Evolutionary conservation across 2,329 filamentous ascomycete genomes (phyloP), one percentile per base, ranked within the genome.

Genomic region (Calonectria hongkongensis): DNA sequence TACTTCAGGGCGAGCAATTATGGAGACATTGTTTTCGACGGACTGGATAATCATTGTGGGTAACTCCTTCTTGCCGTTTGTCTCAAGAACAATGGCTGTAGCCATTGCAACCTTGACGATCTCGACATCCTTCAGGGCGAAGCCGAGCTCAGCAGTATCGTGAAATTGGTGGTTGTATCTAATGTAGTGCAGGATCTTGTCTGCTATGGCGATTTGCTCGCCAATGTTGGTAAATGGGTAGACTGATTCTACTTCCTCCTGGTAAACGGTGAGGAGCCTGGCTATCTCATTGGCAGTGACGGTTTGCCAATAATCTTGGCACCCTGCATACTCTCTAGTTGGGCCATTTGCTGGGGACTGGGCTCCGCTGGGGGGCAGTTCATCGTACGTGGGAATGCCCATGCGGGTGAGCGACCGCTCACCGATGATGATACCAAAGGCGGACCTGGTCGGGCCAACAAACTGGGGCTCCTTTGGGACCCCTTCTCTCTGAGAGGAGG

Each of bases 171-270:
- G 25, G 28, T 28, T 33, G 0, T 68, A 65, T 0, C 80, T 76
- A 2, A 82, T 77, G 2, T 75, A 68, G 18, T 75, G 66, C 1
- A 84, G 58, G 13, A 84, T 81, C 8, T 81, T 76, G 4, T 78
- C 68, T 0, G 80, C 76, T 1, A 75, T 74, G 1, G 74, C 68
- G 0, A 80, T 76, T 1, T 84, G 77, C 9, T 82, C 79, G 3
- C 73, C 73, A 0, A 78, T 82, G 16, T 83, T 80, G 2, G 81
- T 79, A 39, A 83, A 84, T 0, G 83, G 83, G 41, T 84, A 84
- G 0, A 85, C 79, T 0, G 80, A 80, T 27, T 85, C 85, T 27
- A 85, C 80, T 50, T 86, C 84, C 47, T 86, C 85, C n/a, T 83
- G 80, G 30, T 83, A 86, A 4, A 83, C 80, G 9, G 81, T 76